Conservation (phyloP, 202 grass and related monocot species). For the Zizania palustris region DNA sequence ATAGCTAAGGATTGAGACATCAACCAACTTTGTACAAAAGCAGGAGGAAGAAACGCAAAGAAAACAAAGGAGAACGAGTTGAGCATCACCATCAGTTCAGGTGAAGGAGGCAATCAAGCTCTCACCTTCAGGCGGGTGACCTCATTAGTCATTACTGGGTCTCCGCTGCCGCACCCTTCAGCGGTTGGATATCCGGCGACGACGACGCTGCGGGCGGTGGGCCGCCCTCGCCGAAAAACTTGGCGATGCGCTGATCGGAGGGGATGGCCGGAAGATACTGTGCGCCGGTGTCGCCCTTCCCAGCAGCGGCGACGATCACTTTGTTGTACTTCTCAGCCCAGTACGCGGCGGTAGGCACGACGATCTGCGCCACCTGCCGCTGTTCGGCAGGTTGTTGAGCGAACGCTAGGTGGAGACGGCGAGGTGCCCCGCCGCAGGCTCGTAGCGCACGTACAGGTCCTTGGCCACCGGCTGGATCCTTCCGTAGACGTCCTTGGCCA, state of each 20-base stretch:
- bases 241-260: slow-evolving; percentile 64
- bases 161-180: too few relatives aligned
- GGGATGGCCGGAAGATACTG: slow-evolving; percentile 68
- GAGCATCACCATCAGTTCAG: slow-evolving; percentile 17
- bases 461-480: slow-evolving; percentile 56
- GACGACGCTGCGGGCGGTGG: background rate
- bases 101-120: background rate
- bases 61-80: slow-evolving; percentile 18
- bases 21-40: slow-evolving; percentile 38
- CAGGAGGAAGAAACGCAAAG: background rate
- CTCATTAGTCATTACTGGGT: background rate
- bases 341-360: slow-evolving; percentile 67
- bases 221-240: slow-evolving; percentile 53
- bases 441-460: slow-evolving; percentile 62
- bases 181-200: background rate
- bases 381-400: slow-evolving; percentile 76
- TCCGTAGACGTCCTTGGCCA: slow-evolving; percentile 47
- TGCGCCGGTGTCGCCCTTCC: slow-evolving; percentile 31
- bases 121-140: background rate
- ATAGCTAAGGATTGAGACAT: slow-evolving; percentile 36
- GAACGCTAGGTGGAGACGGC: slow-evolving; percentile 70
- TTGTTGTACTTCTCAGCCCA: slow-evolving; percentile 80
- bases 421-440: slow-evolving; percentile 70
- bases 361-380: slow-evolving; percentile 62
- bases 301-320: slow-evolving; percentile 35